Evolutionary conservation across 1,139 yeast species (phyloP).

Genomic region (Blastobotrys illinoisensis): DNA sequence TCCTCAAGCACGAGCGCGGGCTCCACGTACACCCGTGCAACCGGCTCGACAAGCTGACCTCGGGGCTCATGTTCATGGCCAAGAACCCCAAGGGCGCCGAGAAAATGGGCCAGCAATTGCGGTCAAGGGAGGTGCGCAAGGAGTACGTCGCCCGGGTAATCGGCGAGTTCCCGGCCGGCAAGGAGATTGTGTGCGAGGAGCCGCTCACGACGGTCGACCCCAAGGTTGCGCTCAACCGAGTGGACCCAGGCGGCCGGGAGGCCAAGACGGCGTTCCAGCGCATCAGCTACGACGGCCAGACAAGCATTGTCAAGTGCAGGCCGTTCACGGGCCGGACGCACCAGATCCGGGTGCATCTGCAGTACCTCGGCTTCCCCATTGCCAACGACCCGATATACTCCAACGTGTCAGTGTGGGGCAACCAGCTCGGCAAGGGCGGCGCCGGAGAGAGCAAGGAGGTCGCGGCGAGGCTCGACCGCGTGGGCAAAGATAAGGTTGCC

Average conservation of each 20-base stretch:
- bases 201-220: slow-evolving; percentile 75
- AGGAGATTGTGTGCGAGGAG: slow-evolving; percentile 51
- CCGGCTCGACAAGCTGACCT: slow-evolving; percentile 82
- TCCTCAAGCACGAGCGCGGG: slow-evolving; percentile 63
- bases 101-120: slow-evolving; percentile 63
- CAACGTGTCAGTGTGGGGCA: slow-evolving; percentile 68
- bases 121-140: slow-evolving; percentile 70
- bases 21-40: slow-evolving; percentile 80
- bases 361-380: slow-evolving; percentile 80
- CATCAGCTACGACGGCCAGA: slow-evolving; percentile 53
- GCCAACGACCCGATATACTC: slow-evolving; percentile 91
- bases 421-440: slow-evolving; percentile 49
- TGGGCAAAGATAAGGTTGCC: slow-evolving; percentile 67
- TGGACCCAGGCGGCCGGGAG: slow-evolving; percentile 64
- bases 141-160: slow-evolving; percentile 83
- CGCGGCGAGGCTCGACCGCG: slow-evolving; percentile 44
- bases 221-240: slow-evolving; percentile 67
- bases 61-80: slow-evolving; percentile 92
- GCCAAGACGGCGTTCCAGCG: slow-evolving; percentile 46
- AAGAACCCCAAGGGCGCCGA: slow-evolving; percentile 80
- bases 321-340: slow-evolving; percentile 94
- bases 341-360: slow-evolving; percentile 89
- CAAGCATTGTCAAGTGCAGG: slow-evolving; percentile 72
- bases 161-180: slow-evolving; percentile 68
- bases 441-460: slow-evolving; percentile 45